Evolutionary conservation across 768 basidiomycete genomes (phyloP).

Genomic region (Cyclocybe aegerita): DNA sequence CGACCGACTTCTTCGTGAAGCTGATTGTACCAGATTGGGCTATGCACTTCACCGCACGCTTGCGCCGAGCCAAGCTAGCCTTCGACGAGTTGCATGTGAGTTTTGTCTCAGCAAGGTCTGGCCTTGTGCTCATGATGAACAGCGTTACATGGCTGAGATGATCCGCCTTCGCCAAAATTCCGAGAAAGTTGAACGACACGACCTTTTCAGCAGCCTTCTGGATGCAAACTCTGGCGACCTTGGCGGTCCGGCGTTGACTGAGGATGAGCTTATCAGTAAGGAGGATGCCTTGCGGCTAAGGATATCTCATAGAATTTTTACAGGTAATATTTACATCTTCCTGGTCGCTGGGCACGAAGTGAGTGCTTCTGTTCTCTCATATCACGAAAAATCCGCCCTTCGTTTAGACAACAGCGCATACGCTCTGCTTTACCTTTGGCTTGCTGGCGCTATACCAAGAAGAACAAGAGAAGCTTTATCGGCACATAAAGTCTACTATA

Average conservation of each 20-base stretch:
- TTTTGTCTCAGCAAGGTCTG: background rate
- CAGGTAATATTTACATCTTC: conserved; percentile 49
- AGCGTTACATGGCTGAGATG: conserved; percentile 52
- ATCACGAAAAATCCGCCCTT: conserved; percentile 32
- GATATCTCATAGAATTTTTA: background rate
- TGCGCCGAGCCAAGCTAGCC: conserved; percentile 31
- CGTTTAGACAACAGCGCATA: conserved; percentile 40
- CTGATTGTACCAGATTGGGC: conserved; percentile 39
- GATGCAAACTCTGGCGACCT: conserved; percentile 44
- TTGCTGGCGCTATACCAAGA: conserved; percentile 44
- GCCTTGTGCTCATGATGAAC: background rate
- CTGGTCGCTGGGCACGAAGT: conserved; percentile 66
- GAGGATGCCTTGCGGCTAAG: background rate
- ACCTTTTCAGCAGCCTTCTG: conserved; percentile 53
- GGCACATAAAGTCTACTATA: conserved; percentile 30
- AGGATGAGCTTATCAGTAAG: conserved; percentile 42
- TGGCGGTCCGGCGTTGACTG: conserved; percentile 34
- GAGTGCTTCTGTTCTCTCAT: conserved; percentile 26
- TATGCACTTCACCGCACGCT: conserved; percentile 31
- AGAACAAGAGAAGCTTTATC: conserved; percentile 42
- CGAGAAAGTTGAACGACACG: conserved; percentile 40
- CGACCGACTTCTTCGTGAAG: conserved; percentile 35
- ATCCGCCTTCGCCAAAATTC: conserved; percentile 39
- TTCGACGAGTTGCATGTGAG: conserved; percentile 45
- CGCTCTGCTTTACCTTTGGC: conserved; percentile 38